Evolutionary conservation across 192 early-diverging fungal species (phyloP), one percentile per base, ranked within the genome.

Genomic region (Diversispora epigaea): DNA sequence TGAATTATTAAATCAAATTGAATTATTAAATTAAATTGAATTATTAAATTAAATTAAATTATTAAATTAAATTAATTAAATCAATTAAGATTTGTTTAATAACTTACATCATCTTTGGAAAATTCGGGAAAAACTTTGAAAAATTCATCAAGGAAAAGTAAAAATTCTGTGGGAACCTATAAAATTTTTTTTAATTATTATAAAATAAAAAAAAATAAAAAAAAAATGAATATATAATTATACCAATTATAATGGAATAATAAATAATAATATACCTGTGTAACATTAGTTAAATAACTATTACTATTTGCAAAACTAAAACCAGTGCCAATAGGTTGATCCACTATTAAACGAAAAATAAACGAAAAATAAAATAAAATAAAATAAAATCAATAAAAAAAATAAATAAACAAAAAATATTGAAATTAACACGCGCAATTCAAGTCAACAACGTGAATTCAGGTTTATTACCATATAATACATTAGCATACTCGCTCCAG

Each of bases 321-420:
- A 17, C 89, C 89, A 54, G 87, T 88, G 41, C 89, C 89, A 6
- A 88, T 79, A 49, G 89, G 89, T 55, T 89, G 88, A 73, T 90
- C 89, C 60, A 90, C 88, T 88, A 77, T 72, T 4, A 25, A 41
- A 17, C 9, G 0, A 62, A 14, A 1, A 8, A 45, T 1, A 39
- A 63, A 39, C 8, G 0, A 17, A 22, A 10, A 44, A 15, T 11
- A 4, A 32, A 19, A 4, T n/a, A 44, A 64, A 6, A 17, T 14
- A 64, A 6, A 32, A 74, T 32, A 32, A n/a, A 32, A 32, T 32
- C 25, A 32, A 32, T 32, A 32, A 32, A 32, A n/a, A 1, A 0
- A 32, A 32, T 32, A 32, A 32, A 32, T 32, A 32, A 32, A 1
- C 25, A 32, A 32, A 32, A 32, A 1, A 32, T 32, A 32, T 32